phyloP scores from a whole-genome alignment of 2,329 filamentous ascomycete species.

The Fusarium sp. region DNA sequence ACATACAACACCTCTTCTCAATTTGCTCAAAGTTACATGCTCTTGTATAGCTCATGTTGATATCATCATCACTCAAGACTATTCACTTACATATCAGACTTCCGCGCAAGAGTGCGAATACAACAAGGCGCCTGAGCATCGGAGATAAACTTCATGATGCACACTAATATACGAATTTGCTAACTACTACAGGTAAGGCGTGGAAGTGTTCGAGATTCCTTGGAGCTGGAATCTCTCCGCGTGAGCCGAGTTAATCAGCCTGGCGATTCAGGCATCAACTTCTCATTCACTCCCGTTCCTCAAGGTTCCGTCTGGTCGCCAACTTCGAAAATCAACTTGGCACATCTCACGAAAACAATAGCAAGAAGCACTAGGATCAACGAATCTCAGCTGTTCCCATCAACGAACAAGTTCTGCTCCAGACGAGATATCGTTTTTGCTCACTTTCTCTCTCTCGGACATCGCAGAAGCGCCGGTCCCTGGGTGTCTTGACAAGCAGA shows the following conservation, averaged over 20 bases:
- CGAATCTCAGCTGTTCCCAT: conserved; percentile 23
- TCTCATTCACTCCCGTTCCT: conserved; percentile 7
- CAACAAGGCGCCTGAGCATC: too few relatives aligned
- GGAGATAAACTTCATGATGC: conserved; percentile 24
- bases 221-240: conserved; percentile 9
- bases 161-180: too few relatives aligned
- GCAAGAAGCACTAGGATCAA: conserved; percentile 20
- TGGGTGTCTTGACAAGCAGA: conserved; percentile 31
- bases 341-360: conserved; percentile 36
- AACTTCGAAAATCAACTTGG: conserved; percentile 30
- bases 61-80: too few relatives aligned
- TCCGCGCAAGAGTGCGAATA: too few relatives aligned
- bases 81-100: too few relatives aligned
- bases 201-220: neutral
- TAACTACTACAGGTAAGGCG: too few relatives aligned
- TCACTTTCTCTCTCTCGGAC: neutral
- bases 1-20: too few relatives aligned
- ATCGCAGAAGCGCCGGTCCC: neutral
- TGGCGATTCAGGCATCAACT: conserved; percentile 15
- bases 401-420: conserved; percentile 1
- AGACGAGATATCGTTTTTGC: conserved; percentile 4
- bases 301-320: conserved; percentile 16
- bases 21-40: too few relatives aligned
- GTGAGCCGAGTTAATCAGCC: conserved; percentile 15
- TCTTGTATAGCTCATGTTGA: too few relatives aligned